Evolutionary conservation across 2,329 filamentous ascomycete species (phyloP), one percentile per base, ranked within the genome.

Genomic region (Neophaeococcomyces aloes): DNA sequence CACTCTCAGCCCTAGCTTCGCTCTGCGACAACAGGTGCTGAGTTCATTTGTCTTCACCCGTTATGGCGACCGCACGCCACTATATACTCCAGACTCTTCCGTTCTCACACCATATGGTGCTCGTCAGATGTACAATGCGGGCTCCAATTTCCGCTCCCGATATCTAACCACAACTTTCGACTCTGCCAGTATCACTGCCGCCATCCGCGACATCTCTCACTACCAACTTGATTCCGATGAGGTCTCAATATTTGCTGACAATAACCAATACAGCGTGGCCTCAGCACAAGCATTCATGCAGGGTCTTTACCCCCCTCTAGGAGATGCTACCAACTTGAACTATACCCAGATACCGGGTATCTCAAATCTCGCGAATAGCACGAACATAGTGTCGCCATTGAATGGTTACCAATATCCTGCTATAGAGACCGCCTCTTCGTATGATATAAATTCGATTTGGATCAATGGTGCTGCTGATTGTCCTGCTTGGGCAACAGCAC

Each of bases 281-380:
- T 75, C 74, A 2, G 74, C 75, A 10, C 71, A 75, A 51, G 75
- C 76, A 2, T 79, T 79, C 53, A 68, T 79, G 65, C 75, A 79
- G 56, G 75, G 74, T 6, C 59, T 79, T 7, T 79, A 78, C 55
- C 76, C 76, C 27, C 74, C 75, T 10, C 50, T 64, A 3, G 54
- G 53, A 1, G 57, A 59, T 37, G 55, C 58, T 3, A 58, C 63
- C 38, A 60, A 59, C 43, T 51, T 56, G 36, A 56, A 57, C 15
- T 56, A 57, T 41, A 50, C 58, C 29, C 33, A 40, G 7, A 19
- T 21, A 8, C 7, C 15, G 5, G 41, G 27, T 23, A 18, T 42
- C 7, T 52, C 62, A 17, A 59, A 65, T 46, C 56, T 72, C 17
- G 65, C 70, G n/a, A 72, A 78, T 57, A 67, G 68, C 1, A 63